A percentile compares a stretch with the other conserved stretches of the same genome.
Conservation (phyloP, 306 rosid species). For the Quercus ilex region DNA sequence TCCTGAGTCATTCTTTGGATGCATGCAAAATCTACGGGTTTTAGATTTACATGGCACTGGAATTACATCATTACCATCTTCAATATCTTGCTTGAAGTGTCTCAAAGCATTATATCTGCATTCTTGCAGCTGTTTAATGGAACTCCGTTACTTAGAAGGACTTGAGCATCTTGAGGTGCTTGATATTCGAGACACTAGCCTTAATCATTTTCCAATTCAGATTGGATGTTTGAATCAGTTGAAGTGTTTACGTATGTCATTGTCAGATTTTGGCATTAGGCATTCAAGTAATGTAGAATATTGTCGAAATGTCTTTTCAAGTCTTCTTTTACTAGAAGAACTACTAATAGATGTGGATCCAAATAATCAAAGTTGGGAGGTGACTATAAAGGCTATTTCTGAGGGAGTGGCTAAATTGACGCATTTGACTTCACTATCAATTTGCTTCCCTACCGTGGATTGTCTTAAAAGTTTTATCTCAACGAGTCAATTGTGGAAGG, state of each 20-base stretch:
- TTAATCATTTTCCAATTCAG: slow-evolving; percentile 3
- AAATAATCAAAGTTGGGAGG: not conserved
- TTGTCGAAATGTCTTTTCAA: too few relatives aligned
- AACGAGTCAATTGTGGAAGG: slow-evolving; percentile 8
- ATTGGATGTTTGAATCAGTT: slow-evolving; percentile 4
- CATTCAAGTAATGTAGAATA: too few relatives aligned
- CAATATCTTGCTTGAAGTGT: slow-evolving; percentile 11
- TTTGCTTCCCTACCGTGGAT: slow-evolving; percentile 17
- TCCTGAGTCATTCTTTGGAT: not conserved
- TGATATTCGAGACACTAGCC: slow-evolving; percentile 19
- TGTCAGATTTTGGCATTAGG: too few relatives aligned
- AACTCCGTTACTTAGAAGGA: not conserved
- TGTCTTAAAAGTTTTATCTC: slow-evolving; percentile 17
- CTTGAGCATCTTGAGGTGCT: slow-evolving; percentile 29
- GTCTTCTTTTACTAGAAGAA: too few relatives aligned
- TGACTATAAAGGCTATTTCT: not conserved
- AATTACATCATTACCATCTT: slow-evolving; percentile 10
- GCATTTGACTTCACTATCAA: slow-evolving; percentile 2
- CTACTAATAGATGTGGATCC: too few relatives aligned
- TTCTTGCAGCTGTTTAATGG: not conserved
- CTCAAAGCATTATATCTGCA: slow-evolving; percentile 16
- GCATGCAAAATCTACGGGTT: not conserved
- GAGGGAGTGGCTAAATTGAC: slow-evolving; percentile 3
- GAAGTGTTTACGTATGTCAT: slow-evolving; percentile 12
- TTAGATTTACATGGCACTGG: not conserved